Percentiles rank a stretch among this genome's conserved stretches.
Evolutionary conservation across 192 early-diverging fungal genomes (phyloP).

Genomic region (Umbelopsis sp.): DNA sequence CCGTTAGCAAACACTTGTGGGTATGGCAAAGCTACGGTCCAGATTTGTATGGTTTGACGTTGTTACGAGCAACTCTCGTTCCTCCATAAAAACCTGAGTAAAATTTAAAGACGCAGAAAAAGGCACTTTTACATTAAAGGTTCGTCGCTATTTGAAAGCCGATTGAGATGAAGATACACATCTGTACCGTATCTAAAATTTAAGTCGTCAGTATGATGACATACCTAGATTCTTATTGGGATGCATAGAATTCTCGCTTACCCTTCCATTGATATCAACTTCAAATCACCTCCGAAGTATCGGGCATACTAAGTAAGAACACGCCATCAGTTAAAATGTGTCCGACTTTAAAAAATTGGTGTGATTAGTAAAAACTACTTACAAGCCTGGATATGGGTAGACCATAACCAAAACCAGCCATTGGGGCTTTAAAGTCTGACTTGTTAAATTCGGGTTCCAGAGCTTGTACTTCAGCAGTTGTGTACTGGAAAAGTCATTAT

Average conservation of each 20-base stretch:
- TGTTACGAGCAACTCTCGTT: too few species aligned
- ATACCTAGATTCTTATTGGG: neutral
- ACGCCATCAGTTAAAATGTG: neutral
- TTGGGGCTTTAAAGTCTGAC: constrained; percentile 79
- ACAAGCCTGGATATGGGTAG: constrained; percentile 82
- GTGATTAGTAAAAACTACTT: neutral
- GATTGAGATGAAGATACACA: constrained; percentile 90
- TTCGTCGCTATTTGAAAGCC: constrained; percentile 89
- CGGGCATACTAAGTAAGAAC: constrained; percentile 70
- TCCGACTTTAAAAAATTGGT: neutral
- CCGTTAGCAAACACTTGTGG: too few species aligned
- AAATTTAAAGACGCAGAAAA: neutral
- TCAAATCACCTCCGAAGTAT: constrained; percentile 96
- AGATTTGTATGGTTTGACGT: too few species aligned
- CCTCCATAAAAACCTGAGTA: too few species aligned
- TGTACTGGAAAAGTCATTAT: constrained; percentile 45
- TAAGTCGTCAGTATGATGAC: neutral
- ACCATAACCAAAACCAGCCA: constrained; percentile 93
- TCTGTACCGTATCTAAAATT: constrained; percentile 80
- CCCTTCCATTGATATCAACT: constrained; percentile 94
- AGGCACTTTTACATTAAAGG: constrained; percentile 63
- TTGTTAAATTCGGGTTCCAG: constrained; percentile 71
- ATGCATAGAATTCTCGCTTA: constrained; percentile 30
- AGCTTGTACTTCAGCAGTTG: constrained; percentile 71
- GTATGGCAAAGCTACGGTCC: too few species aligned